These are phyloP conservation scores for Suillus americanus DNA, from an alignment of 768 basidiomycete genomes.

Conservation along the genomic window DNA sequence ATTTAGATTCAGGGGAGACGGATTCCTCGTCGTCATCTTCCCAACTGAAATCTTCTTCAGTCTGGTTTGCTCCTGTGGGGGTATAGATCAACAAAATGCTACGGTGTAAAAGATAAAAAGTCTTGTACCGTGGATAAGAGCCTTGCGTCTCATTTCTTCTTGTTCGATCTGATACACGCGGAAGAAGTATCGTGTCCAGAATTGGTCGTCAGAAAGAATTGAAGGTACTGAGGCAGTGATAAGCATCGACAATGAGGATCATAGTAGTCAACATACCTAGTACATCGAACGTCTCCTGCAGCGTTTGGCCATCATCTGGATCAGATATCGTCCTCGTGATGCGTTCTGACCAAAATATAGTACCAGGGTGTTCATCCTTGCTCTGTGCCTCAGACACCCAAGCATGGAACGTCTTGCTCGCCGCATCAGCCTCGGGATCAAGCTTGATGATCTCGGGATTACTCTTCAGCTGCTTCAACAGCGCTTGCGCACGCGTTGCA, in stretches of 20 bases:
- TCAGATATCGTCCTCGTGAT: constrained; percentile 51
- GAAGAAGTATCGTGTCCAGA: constrained; percentile 93
- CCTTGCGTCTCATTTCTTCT: constrained; percentile 80
- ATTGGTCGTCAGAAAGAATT: constrained; percentile 58
- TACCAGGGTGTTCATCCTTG: constrained; percentile 49
- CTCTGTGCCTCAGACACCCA: constrained; percentile 64
- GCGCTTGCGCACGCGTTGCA: constrained; percentile 72
- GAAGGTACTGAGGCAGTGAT: constrained; percentile 58
- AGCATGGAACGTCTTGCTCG: constrained; percentile 50
- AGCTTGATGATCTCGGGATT: constrained; percentile 75
- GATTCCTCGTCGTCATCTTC: constrained; percentile 87
- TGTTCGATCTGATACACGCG: constrained; percentile 74
- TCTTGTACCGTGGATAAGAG: constrained; percentile 64
- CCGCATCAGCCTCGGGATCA: constrained; percentile 69
- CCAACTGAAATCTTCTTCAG: constrained; percentile 91
- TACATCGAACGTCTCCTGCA: constrained; percentile 52
- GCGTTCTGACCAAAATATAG: constrained; percentile 53
- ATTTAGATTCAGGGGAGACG: constrained; percentile 16
- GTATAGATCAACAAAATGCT: constrained; percentile 7
- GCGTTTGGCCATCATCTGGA: constrained; percentile 46
- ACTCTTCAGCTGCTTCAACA: constrained; percentile 69
- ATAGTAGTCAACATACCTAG: constrained; percentile 50
- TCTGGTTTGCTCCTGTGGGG: constrained; percentile 53
- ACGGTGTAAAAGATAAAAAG: neutral
- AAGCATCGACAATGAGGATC: neutral